Evolutionary conservation across 495 filamentous ascomycete species (phyloP).

Genomic region (Trichocladium uniseriatum): DNA sequence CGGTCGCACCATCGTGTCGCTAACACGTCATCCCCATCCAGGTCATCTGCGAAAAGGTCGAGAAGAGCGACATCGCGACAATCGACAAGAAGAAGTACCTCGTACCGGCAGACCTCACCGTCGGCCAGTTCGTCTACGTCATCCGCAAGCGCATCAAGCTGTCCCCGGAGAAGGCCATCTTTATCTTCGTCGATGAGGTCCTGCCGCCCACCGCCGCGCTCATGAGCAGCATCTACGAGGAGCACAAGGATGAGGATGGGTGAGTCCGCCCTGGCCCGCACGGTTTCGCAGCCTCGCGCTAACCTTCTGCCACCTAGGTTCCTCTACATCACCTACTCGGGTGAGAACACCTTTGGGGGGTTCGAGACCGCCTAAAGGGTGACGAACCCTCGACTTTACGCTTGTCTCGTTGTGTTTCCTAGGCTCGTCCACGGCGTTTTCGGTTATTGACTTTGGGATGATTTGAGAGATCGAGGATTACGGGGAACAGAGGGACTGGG

Average conservation of each 20-base stretch:
- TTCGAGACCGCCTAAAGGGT: conserved; percentile 25
- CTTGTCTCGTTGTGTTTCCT: neutral
- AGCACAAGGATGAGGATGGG: conserved; percentile 84
- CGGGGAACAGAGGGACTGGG: conserved; percentile 1
- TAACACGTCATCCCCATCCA: conserved; percentile 31
- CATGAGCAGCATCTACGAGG: conserved; percentile 99
- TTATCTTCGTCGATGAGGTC: conserved; percentile 99
- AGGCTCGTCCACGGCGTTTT: conserved; percentile 3
- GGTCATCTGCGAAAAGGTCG: conserved; percentile 99
- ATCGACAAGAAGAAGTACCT: conserved; percentile 99
- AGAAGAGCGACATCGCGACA: conserved; percentile 97
- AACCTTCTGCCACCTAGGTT: conserved; percentile 26
- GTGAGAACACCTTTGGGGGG: conserved; percentile 96
- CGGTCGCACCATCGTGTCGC: neutral
- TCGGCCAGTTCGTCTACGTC: conserved; percentile 99
- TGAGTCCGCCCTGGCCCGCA: conserved; percentile 22
- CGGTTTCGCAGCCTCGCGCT: conserved; percentile 22
- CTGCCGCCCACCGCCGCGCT: conserved; percentile 92
- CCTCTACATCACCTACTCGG: conserved; percentile 74
- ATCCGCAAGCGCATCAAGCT: conserved; percentile 99
- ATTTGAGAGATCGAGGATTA: neutral
- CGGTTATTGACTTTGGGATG: conserved; percentile 5
- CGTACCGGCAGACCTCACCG: conserved; percentile 93
- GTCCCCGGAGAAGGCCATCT: conserved; percentile 98
- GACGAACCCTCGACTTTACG: neutral